Conservation (phyloP, 2,329 filamentous ascomycete species). For the Talaromyces islandicus region DNA sequence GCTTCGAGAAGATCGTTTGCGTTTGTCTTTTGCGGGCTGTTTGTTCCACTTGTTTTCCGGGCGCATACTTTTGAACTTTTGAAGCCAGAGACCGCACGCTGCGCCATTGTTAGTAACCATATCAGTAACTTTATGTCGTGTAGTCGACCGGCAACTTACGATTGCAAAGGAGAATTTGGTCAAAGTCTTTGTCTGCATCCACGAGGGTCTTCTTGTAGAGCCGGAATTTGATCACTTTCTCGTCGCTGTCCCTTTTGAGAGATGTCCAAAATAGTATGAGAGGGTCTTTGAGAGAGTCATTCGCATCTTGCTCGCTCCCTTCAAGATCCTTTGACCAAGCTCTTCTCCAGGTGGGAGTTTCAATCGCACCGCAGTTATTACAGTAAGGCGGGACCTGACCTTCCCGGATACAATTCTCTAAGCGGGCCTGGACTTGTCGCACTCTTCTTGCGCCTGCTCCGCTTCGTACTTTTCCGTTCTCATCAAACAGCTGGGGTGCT, state of each 20-base stretch:
- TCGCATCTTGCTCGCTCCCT: constrained; percentile 63
- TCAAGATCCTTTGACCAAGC: constrained; percentile 74
- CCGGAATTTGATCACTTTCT: constrained; percentile 61
- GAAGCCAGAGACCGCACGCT: constrained; percentile 91
- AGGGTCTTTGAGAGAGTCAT: constrained; percentile 67
- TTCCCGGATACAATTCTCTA: constrained; percentile 58
- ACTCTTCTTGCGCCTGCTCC: constrained; percentile 57
- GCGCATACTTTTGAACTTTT: constrained; percentile 78
- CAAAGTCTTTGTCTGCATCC: constrained; percentile 64
- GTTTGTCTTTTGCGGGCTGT: constrained; percentile 41
- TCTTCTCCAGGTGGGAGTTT: constrained; percentile 94
- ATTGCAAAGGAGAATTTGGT: constrained; percentile 77
- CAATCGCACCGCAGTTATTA: constrained; percentile 86
- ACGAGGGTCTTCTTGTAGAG: constrained; percentile 68
- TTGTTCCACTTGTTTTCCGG: constrained; percentile 79
- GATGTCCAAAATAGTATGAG: constrained; percentile 69
- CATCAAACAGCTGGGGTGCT: constrained; percentile 22
- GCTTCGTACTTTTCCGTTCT: constrained; percentile 36
- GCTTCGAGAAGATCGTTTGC: constrained; percentile 33
- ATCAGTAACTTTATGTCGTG: background rate
- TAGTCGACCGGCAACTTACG: constrained; percentile 48
- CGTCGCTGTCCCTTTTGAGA: constrained; percentile 56
- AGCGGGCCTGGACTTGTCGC: constrained; percentile 54
- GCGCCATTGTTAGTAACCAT: background rate
- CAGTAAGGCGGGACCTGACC: constrained; percentile 87